phyloP scores from a whole-genome alignment of 1,284 basidiomycete species.

The Pseudozyma pruni region DNA sequence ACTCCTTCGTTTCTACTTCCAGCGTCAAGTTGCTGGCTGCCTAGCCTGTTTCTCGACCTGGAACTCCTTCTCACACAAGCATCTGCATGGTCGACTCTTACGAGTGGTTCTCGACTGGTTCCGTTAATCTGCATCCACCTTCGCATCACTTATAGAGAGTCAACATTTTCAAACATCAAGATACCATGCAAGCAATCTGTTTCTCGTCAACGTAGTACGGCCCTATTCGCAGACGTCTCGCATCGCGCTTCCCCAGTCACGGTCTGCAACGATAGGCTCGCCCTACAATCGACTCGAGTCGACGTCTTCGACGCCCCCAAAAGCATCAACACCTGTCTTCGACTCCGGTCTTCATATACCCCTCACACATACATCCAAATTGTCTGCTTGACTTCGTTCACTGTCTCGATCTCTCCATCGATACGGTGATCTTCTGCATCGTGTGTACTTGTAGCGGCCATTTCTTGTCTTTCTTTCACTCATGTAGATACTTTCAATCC shows the following conservation, averaged over 20 bases:
- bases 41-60: too few species aligned
- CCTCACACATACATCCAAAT: constrained; percentile 26
- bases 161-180: constrained; percentile 35
- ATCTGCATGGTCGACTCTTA: constrained; percentile 43
- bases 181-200: constrained; percentile 46
- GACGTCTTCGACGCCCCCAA: constrained; percentile 14
- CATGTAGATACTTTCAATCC: constrained; percentile 16
- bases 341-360: constrained; percentile 36
- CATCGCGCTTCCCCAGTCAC: constrained; percentile 19
- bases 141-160: constrained; percentile 48
- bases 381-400: constrained; percentile 25
- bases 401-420: not conserved
- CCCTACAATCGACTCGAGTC: constrained; percentile 30
- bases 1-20: constrained; percentile 5
- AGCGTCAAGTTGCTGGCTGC: too few species aligned
- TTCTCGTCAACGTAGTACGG: constrained; percentile 39
- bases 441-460: constrained; percentile 46
- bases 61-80: constrained; percentile 14
- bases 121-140: constrained; percentile 46
- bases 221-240: constrained; percentile 33
- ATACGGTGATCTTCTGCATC: constrained; percentile 24
- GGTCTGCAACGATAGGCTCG: constrained; percentile 38
- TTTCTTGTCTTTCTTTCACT: not conserved
- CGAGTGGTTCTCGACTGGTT: constrained; percentile 45
- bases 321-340: constrained; percentile 24